Evolutionary conservation across 257 asterid species (phyloP).

Genomic region (Ophiorrhiza pumila): DNA sequence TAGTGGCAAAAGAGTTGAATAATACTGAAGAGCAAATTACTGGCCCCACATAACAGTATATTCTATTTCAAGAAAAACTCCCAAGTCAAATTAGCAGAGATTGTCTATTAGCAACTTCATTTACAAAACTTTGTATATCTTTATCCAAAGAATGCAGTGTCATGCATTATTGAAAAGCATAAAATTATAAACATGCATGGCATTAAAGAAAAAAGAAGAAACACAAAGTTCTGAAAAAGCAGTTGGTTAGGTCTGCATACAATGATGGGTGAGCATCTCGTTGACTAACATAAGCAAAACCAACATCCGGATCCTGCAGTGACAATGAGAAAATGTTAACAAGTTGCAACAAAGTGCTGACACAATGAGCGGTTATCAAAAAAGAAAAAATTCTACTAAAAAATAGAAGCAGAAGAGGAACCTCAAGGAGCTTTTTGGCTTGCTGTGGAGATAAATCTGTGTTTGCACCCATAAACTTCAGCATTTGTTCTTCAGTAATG

Average conservation of each 20-base stretch:
- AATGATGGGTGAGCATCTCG: slow-evolving; percentile 90
- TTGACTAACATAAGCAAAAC: slow-evolving; percentile 92
- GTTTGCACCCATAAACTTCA: slow-evolving; percentile 90
- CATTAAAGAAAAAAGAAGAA: neutral
- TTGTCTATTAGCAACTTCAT: neutral
- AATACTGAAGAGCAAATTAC: neutral
- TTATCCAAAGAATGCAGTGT: neutral
- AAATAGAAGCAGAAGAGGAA: slow-evolving; percentile 23
- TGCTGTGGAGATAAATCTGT: slow-evolving; percentile 63
- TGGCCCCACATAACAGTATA: neutral
- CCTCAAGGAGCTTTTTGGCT: slow-evolving; percentile 84
- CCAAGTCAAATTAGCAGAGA: neutral
- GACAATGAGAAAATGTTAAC: slow-evolving; percentile 19
- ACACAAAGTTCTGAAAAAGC: neutral
- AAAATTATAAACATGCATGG: neutral
- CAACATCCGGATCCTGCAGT: slow-evolving; percentile 81
- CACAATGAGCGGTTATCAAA: neutral
- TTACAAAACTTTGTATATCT: neutral
- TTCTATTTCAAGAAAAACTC: neutral
- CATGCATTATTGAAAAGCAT: neutral
- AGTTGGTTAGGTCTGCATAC: slow-evolving; percentile 47
- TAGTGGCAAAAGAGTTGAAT: neutral
- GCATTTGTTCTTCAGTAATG: slow-evolving; percentile 97
- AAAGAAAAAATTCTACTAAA: neutral
- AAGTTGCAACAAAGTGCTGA: slow-evolving; percentile 7